These are phyloP conservation scores for Populus tomentosa DNA, from an alignment of 441 rosid species.

Conservation along the genomic window DNA sequence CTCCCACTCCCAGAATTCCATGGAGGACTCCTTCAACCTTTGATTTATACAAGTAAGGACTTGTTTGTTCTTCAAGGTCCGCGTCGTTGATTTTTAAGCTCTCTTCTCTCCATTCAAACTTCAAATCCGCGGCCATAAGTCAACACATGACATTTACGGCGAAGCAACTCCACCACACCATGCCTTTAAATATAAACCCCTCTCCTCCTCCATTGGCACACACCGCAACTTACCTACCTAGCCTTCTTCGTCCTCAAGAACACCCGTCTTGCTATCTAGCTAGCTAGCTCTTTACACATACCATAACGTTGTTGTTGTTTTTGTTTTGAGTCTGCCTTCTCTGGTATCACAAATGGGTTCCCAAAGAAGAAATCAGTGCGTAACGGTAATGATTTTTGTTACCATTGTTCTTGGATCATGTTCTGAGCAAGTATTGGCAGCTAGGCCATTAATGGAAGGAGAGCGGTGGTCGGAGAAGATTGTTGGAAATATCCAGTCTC, in stretches of 20 bases:
- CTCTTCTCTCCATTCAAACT: constrained; percentile 16
- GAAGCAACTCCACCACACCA: not conserved
- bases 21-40: constrained; percentile 6
- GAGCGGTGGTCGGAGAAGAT: constrained; percentile 1
- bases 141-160: constrained; percentile 1
- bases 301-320: not conserved
- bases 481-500: constrained; percentile 24
- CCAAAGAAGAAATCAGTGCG: not conserved
- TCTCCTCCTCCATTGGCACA: not conserved
- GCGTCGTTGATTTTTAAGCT: constrained; percentile 12
- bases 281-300: not conserved
- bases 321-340: not conserved
- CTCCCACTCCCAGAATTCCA: too few relatives aligned
- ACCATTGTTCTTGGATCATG: not conserved
- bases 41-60: not conserved
- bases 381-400: not conserved
- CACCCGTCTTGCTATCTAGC: not conserved
- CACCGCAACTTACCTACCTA: not conserved
- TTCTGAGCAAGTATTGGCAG: constrained; percentile 15
- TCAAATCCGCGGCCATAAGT: constrained; percentile 21
- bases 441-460: constrained; percentile 25
- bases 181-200: not conserved
- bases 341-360: constrained; percentile 13
- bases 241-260: not conserved
- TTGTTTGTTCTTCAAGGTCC: constrained; percentile 8